phyloP scores from a whole-genome alignment of 2,329 filamentous ascomycete species.

The Graphium sp. region DNA sequence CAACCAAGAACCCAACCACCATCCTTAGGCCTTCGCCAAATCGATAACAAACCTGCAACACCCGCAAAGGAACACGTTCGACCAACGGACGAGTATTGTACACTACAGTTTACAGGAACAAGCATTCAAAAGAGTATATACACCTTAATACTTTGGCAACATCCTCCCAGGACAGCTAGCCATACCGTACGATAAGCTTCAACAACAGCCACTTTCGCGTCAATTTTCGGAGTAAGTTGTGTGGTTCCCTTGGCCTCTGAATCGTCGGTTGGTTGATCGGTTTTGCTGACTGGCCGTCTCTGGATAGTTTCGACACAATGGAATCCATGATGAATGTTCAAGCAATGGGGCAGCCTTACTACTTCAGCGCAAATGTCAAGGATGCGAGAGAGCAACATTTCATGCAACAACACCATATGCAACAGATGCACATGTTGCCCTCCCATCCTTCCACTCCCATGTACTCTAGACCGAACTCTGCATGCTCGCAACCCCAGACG shows the following conservation, averaged over 20 bases:
- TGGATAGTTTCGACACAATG: conserved; percentile 29
- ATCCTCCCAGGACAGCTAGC: too few species aligned
- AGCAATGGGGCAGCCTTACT: conserved; percentile 59
- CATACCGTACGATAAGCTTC: too few species aligned
- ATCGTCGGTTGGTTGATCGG: neutral
- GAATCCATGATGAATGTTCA: conserved; percentile 41
- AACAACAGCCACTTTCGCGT: too few species aligned
- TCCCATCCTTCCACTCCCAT: conserved; percentile 45
- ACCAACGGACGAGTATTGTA: conserved; percentile 2
- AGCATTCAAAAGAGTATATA: neutral
- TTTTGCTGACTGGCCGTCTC: neutral
- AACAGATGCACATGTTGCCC: conserved; percentile 33
- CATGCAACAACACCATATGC: conserved; percentile 36
- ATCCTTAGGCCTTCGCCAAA: conserved; percentile 8
- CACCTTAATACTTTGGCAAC: neutral
- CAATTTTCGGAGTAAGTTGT: too few species aligned
- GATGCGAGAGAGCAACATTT: conserved; percentile 62
- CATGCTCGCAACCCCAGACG: conserved; percentile 41
- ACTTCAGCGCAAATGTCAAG: conserved; percentile 66
- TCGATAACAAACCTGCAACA: conserved; percentile 3
- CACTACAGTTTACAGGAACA: neutral
- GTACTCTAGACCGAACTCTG: conserved; percentile 49
- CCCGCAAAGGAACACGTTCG: neutral
- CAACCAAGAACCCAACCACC: conserved; percentile 15
- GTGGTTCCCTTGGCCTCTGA: neutral